Evolutionary conservation across 148 eudicot species (phyloP).

Genomic region (Drosera capensis): DNA sequence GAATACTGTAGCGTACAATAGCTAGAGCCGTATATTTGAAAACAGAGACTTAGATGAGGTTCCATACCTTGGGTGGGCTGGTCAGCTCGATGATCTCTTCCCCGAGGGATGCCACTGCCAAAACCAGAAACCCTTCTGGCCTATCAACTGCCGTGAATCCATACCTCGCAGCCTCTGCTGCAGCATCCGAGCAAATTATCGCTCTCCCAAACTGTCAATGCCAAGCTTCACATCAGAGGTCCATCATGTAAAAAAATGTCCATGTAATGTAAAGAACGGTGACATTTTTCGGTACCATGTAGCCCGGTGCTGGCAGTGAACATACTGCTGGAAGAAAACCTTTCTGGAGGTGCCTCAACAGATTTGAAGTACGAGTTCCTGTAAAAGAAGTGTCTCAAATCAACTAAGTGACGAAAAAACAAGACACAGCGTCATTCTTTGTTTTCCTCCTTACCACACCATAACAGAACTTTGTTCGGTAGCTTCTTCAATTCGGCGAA

Average conservation of each 20-base stretch:
- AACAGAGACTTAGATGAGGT: neutral
- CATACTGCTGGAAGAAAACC: conserved; percentile 68
- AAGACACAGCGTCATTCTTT: too few relatives aligned
- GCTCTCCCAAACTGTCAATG: conserved; percentile 56
- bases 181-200: conserved; percentile 70
- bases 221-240: neutral
- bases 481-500: conserved; percentile 51
- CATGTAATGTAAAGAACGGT: neutral
- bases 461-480: conserved; percentile 66
- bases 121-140: conserved; percentile 68
- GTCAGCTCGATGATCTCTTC: conserved; percentile 32
- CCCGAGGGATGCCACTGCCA: conserved; percentile 72
- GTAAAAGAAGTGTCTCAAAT: neutral
- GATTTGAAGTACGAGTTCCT: conserved; percentile 77
- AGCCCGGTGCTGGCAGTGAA: conserved; percentile 63
- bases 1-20: neutral
- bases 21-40: neutral
- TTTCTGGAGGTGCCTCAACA: conserved; percentile 63
- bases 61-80: conserved; percentile 33
- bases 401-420: neutral
- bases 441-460: conserved; percentile 84
- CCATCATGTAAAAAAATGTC: neutral
- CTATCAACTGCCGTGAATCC: conserved; percentile 69
- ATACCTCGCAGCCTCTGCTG: conserved; percentile 80
- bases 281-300: conserved; percentile 40